Evolutionary conservation across 108 stramenopile genomes (phyloP).

Genomic region (Skeletonema potamos): DNA sequence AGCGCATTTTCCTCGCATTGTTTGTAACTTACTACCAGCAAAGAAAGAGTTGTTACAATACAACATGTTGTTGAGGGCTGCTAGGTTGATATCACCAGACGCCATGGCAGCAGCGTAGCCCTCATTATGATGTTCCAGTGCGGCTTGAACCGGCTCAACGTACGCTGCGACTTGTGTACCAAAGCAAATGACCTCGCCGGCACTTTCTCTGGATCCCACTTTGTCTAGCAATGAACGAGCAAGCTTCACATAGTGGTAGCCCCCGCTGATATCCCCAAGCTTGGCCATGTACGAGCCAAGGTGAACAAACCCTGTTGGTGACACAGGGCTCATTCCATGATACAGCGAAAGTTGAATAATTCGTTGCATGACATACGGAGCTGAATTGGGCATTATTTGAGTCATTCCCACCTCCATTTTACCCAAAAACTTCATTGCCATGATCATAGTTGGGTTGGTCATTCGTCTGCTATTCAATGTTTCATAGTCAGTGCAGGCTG

Average conservation of each 20-base stretch:
- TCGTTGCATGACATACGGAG: neutral
- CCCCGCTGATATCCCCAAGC: conserved; percentile 5
- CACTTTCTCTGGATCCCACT: conserved; percentile 1
- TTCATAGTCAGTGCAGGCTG: neutral
- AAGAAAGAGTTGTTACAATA: too few relatives aligned
- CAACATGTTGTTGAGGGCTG: too few relatives aligned
- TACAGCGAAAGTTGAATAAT: conserved; percentile 9
- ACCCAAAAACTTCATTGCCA: conserved; percentile 14
- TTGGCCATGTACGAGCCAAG: conserved; percentile 8
- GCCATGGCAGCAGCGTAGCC: conserved; percentile 8
- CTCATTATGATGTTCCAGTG: neutral
- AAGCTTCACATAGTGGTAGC: conserved; percentile 10
- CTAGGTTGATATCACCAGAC: conserved; percentile 3
- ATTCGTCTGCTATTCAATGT: conserved; percentile 4
- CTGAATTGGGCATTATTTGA: neutral
- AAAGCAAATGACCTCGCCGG: conserved; percentile 7
- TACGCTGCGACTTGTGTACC: conserved; percentile 2
- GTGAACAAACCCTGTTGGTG: conserved; percentile 9
- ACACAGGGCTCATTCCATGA: conserved; percentile 6
- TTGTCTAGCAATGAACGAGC: conserved; percentile 2
- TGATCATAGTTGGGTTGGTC: conserved; percentile 10
- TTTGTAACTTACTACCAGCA: too few relatives aligned
- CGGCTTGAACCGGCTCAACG: conserved; percentile 4
- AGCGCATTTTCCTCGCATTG: too few relatives aligned
- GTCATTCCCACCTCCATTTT: neutral